These are phyloP conservation scores for Glycine tomentella DNA, from an alignment of 306 rosid genomes.

Conservation along the genomic window DNA sequence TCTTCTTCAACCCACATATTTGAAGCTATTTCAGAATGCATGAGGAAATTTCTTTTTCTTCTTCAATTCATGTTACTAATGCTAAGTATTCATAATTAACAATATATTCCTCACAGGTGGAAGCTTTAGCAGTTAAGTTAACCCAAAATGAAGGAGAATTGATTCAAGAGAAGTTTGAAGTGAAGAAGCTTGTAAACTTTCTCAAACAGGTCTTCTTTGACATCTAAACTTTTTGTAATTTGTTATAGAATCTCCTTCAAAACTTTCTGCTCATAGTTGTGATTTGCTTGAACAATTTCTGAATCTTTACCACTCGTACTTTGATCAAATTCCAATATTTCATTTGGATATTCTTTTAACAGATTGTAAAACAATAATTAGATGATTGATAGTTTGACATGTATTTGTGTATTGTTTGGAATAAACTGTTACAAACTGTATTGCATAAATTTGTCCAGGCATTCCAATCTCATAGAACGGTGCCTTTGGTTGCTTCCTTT, in stretches of 20 bases:
- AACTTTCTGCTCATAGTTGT: slow-evolving; percentile 23
- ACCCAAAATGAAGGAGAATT: slow-evolving; percentile 98
- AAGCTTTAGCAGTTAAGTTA: slow-evolving; percentile 96
- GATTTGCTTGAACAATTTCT: slow-evolving; percentile 34
- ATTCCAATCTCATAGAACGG: slow-evolving; percentile 30
- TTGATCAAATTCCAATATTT: slow-evolving; percentile 24
- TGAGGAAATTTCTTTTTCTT: slow-evolving; percentile 16
- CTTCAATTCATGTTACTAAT: slow-evolving; percentile 28
- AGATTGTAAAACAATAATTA: slow-evolving; percentile 6
- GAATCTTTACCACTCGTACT: not conserved
- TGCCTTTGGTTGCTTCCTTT: slow-evolving; percentile 30
- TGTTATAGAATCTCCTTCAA: slow-evolving; percentile 29
- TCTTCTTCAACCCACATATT: not conserved
- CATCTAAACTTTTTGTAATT: slow-evolving; percentile 10
- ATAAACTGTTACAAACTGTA: slow-evolving; percentile 4
- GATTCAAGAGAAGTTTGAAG: slow-evolving; percentile 99
- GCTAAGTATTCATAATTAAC: slow-evolving; percentile 31
- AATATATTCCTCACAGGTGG: slow-evolving; percentile 68
- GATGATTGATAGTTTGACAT: not conserved
- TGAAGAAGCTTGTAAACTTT: slow-evolving; percentile 87
- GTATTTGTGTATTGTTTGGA: slow-evolving; percentile 9
- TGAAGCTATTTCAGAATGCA: slow-evolving; percentile 24
- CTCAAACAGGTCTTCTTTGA: slow-evolving; percentile 81
- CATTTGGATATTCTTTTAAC: not conserved
- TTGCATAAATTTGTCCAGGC: slow-evolving; percentile 15